phyloP scores from a whole-genome alignment of 2,329 filamentous ascomycete genomes.

The Metarhizium album region DNA sequence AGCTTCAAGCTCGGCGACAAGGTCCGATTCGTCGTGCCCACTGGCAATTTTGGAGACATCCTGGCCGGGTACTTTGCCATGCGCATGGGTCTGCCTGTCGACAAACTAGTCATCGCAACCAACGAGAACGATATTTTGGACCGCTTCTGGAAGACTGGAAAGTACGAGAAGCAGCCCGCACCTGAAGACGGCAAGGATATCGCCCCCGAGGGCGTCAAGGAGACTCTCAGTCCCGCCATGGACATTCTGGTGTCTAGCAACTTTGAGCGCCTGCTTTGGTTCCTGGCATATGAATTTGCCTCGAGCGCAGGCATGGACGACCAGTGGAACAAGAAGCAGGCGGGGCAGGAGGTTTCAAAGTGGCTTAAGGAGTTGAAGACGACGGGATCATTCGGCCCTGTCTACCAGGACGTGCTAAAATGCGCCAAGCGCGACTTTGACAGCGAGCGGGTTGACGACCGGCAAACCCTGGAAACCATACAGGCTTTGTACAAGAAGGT shows the following conservation, averaged over 20 bases:
- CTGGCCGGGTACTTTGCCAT: conserved; percentile 87
- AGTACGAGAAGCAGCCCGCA: conserved; percentile 75
- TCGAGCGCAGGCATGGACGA: conserved; percentile 49
- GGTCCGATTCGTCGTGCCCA: conserved; percentile 81
- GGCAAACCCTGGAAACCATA: conserved; percentile 57
- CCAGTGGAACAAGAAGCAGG: conserved; percentile 55
- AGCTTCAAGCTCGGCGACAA: conserved; percentile 54
- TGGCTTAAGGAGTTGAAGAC: conserved; percentile 78
- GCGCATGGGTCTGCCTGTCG: conserved; percentile 76
- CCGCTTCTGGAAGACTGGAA: conserved; percentile 84
- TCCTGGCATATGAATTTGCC: conserved; percentile 67
- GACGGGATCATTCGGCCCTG: conserved; percentile 68
- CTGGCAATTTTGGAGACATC: conserved; percentile 95
- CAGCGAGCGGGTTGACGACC: conserved; percentile 61
- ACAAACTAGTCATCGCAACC: conserved; percentile 85
- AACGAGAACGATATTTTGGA: conserved; percentile 98
- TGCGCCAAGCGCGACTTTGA: conserved; percentile 66
- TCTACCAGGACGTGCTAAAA: conserved; percentile 62
- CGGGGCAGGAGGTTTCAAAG: conserved; percentile 61
- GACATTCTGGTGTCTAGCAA: conserved; percentile 95
- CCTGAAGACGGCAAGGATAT: conserved; percentile 34
- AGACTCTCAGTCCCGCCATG: conserved; percentile 92
- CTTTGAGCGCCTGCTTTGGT: conserved; percentile 94
- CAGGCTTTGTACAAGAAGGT: conserved; percentile 44
- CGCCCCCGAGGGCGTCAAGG: conserved; percentile 64